Conservation (phyloP, 164 flowering plant species). For the Taxillus chinensis region DNA sequence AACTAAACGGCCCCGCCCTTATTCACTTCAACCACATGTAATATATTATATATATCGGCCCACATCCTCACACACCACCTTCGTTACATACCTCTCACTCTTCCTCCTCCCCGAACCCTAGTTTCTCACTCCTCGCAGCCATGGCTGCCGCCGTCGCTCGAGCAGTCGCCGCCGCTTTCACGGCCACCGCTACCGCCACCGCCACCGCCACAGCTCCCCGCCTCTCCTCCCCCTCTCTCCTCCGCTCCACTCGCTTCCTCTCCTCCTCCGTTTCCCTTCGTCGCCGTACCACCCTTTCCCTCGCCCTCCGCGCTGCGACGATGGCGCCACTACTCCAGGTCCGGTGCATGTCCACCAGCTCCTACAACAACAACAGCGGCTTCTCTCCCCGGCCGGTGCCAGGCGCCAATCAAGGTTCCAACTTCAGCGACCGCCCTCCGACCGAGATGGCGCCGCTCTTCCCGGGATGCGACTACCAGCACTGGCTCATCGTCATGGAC, state of each 20-base stretch:
- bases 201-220: too few relatives aligned
- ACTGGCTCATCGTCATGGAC: background rate
- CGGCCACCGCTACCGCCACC: too few relatives aligned
- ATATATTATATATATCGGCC: too few relatives aligned
- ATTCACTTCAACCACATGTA: too few relatives aligned
- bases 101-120: background rate
- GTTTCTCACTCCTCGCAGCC: background rate
- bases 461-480: background rate
- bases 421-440: background rate
- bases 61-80: background rate
- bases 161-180: too few relatives aligned
- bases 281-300: background rate
- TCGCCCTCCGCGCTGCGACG: background rate
- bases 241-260: background rate
- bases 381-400: background rate
- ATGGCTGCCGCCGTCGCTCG: too few relatives aligned
- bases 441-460: slow-evolving; percentile 1
- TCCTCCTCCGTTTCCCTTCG: background rate
- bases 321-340: background rate
- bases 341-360: background rate
- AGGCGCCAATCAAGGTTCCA: background rate
- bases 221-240: background rate
- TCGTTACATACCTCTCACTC: background rate
- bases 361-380: background rate
- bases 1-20: too few relatives aligned